Percentiles rank a stretch among this genome's conserved stretches.
Conservation (phyloP, 2,329 filamentous ascomycete species). For the Colletotrichum salicis region DNA sequence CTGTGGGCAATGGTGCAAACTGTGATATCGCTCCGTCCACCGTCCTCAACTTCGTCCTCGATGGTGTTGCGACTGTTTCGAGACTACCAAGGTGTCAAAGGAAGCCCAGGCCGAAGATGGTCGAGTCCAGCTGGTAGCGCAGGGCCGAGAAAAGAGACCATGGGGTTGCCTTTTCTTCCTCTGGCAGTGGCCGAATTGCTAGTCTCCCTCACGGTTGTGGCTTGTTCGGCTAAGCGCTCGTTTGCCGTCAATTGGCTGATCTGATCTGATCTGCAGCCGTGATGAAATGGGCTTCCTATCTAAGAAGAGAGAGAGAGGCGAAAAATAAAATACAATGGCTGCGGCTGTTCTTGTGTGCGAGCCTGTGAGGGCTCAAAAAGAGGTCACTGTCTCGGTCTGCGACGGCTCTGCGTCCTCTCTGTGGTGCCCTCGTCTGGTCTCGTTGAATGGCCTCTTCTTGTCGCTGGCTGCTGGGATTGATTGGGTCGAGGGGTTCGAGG, state of each 20-base stretch:
- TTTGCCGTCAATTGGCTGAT: conserved; percentile 25
- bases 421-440: conserved; percentile 16
- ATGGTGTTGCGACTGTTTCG: conserved; percentile 7
- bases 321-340: not conserved
- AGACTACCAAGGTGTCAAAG: conserved; percentile 29
- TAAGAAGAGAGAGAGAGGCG: not conserved
- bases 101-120: conserved; percentile 14
- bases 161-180: conserved; percentile 12
- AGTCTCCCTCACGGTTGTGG: conserved; percentile 16
- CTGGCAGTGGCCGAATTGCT: conserved; percentile 18
- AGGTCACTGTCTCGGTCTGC: conserved; percentile 23
- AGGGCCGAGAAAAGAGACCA: conserved; percentile 14
- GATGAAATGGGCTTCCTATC: conserved; percentile 19
- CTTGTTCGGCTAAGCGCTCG: conserved; percentile 28
- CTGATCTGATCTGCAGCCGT: conserved; percentile 30
- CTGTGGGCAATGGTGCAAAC: conserved; percentile 18
- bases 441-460: conserved; percentile 19
- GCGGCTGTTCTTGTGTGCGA: not conserved
- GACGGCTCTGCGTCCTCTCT: conserved; percentile 7
- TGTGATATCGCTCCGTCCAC: conserved; percentile 1
- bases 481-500: conserved; percentile 18
- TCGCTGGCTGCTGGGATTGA: conserved; percentile 19
- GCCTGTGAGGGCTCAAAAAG: not conserved
- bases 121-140: conserved; percentile 6
- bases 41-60: not conserved